Evolutionary conservation across 2,329 filamentous ascomycete genomes (phyloP), one percentile per base, ranked within the genome.

Genomic region (Macrophomina tecta): DNA sequence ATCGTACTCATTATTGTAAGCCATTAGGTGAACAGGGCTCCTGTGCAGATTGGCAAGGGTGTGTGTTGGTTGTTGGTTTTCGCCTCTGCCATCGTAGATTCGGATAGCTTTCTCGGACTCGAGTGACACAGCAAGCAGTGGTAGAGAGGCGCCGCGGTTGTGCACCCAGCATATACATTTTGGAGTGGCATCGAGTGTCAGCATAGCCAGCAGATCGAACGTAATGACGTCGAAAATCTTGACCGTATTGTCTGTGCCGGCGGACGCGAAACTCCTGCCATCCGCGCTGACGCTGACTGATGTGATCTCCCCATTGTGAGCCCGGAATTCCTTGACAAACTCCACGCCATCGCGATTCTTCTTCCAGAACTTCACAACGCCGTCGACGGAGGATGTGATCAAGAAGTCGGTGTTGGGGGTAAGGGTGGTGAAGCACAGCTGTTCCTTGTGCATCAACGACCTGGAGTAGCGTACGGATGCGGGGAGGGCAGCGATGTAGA

Each of bases 321-420:
- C 94, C 75, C 90, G 90, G 82, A 97, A 99, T 81, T 99, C 94
- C 81, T 99, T 99, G 64, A 98, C 94, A 75, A 99, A 99, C 81
- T 99, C 96, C 67, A 99, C 91, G 0, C 92, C 92, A 40, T 92
- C 89, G 1, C 88, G 90, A 70, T 91, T 87, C 82, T 99, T 99
- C 82, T 99, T 99, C 95, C 95, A 99, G 78, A 99, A 99, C 79
- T 99, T 99, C 72, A 98, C 94, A 0, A 94, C 91, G n/a, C 96
- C 96, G 76, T 99, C 95, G 51, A 92, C 82, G 0, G 95, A 98
- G 69, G 91, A 92, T 1, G 95, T 99, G 69, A 99, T 95, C 45
- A 99, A 84, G 76, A 99, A 99, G 72, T 98, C 95, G 68, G 94
- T 97, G 68, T 90, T 83, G 0, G 94, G 94, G 1, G 96, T 97